Conservation (phyloP, 2,329 filamentous ascomycete genomes). For the Reticulascus tulasneorum region DNA sequence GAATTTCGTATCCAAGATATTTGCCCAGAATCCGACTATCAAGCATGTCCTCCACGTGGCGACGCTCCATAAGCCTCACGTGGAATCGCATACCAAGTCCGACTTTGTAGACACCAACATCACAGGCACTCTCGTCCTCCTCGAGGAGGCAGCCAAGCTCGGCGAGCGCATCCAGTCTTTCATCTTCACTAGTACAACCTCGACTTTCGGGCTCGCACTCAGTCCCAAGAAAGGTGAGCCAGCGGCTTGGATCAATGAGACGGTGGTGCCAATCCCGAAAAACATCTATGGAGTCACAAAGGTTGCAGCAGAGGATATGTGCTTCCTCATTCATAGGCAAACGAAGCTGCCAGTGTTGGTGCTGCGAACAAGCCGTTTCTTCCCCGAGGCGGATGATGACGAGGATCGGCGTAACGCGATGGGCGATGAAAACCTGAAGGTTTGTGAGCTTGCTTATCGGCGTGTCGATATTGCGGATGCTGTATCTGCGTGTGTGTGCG, state of each 20-base stretch:
- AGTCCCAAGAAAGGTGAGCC: conserved; percentile 29
- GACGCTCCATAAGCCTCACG: conserved; percentile 44
- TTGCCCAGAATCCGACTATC: conserved; percentile 26
- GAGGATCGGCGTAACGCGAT: conserved; percentile 31
- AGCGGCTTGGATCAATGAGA: conserved; percentile 41
- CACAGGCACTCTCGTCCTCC: conserved; percentile 36
- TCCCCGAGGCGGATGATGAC: conserved; percentile 44
- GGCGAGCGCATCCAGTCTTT: conserved; percentile 29
- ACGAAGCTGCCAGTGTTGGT: conserved; percentile 35
- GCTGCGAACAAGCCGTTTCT: conserved; percentile 45
- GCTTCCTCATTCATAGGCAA: conserved; percentile 35
- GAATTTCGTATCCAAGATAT: conserved; percentile 24
- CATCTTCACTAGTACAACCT: conserved; percentile 42
- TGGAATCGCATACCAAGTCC: conserved; percentile 38
- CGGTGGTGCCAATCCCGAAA: conserved; percentile 35
- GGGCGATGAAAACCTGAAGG: conserved; percentile 41
- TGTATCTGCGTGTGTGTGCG: conserved; percentile 35
- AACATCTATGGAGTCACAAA: conserved; percentile 49
- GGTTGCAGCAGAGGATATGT: conserved; percentile 43
- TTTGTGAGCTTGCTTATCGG: conserved; percentile 43
- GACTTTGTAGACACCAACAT: conserved; percentile 43
- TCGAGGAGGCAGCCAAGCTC: conserved; percentile 31
- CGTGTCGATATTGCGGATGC: conserved; percentile 40
- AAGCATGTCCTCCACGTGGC: conserved; percentile 40
- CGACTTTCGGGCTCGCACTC: conserved; percentile 38